Conservation (phyloP, 225 moss, liverwort and hornwort genomes). For the Straminergon stramineum region DNA sequence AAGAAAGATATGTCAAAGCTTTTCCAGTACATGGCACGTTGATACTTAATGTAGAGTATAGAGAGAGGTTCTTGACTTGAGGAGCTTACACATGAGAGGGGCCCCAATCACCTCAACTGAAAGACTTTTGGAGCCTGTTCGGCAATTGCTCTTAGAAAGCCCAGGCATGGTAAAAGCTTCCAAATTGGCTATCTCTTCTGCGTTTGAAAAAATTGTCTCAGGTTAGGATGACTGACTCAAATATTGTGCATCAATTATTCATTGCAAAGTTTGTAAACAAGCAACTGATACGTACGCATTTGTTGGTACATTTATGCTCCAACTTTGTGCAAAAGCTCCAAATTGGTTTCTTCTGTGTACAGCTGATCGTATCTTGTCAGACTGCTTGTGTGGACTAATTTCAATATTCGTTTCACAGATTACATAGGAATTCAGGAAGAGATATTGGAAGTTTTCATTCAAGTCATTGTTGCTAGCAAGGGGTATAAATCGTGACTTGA, state of each 20-base stretch:
- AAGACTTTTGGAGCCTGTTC: background rate
- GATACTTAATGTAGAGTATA: background rate
- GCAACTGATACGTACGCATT: background rate
- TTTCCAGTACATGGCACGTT: background rate
- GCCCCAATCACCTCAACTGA: background rate
- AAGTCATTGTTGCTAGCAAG: background rate
- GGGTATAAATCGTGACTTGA: background rate
- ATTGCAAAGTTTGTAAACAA: background rate
- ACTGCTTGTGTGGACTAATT: background rate
- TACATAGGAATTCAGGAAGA: background rate
- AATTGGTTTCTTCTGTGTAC: slow-evolving; percentile 20
- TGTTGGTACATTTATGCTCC: background rate
- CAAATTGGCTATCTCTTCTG: slow-evolving; percentile 4
- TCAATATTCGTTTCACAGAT: background rate
- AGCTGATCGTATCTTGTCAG: background rate
- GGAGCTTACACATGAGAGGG: background rate
- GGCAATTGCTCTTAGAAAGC: background rate
- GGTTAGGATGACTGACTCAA: background rate
- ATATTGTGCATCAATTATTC: background rate
- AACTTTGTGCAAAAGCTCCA: slow-evolving; percentile 17
- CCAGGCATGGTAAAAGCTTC: background rate
- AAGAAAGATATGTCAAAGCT: background rate
- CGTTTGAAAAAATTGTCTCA: background rate
- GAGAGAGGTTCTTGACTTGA: background rate
- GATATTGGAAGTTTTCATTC: background rate